phyloP scores from a whole-genome alignment of 495 filamentous ascomycete species.

The Hypoxylon fragiforme region DNA sequence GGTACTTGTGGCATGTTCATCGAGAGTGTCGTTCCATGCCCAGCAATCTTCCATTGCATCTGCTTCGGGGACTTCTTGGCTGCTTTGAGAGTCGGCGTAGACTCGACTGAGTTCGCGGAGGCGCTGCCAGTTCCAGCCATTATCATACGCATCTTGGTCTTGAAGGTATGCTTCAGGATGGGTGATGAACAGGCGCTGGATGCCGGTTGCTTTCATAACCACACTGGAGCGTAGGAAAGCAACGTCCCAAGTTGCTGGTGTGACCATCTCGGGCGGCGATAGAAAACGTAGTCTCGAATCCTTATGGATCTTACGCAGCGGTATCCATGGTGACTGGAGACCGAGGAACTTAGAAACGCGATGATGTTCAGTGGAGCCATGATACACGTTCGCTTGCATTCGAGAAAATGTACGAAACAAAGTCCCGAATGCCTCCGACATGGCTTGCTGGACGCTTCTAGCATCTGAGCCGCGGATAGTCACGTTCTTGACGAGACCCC shows the following conservation, averaged over 20 bases:
- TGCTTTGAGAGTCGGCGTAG: slow-evolving; percentile 48
- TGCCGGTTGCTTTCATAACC: slow-evolving; percentile 62
- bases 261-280: slow-evolving; percentile 64
- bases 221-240: slow-evolving; percentile 65
- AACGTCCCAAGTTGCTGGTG: slow-evolving; percentile 66
- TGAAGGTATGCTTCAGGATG: slow-evolving; percentile 68
- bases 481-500: slow-evolving; percentile 66
- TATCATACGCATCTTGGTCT: slow-evolving; percentile 46
- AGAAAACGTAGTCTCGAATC: slow-evolving; percentile 69
- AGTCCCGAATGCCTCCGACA: slow-evolving; percentile 60
- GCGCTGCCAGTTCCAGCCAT: slow-evolving; percentile 63
- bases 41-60: slow-evolving; percentile 62
- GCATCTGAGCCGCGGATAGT: slow-evolving; percentile 60
- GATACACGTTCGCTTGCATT: slow-evolving; percentile 36
- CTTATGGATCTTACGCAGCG: slow-evolving; percentile 70
- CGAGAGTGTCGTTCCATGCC: slow-evolving; percentile 56
- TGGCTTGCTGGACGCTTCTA: slow-evolving; percentile 60
- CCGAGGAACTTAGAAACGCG: slow-evolving; percentile 50
- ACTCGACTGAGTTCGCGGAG: slow-evolving; percentile 61
- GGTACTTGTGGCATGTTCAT: slow-evolving; percentile 45
- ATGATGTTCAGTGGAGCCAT: slow-evolving; percentile 35
- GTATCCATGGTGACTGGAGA: slow-evolving; percentile 62
- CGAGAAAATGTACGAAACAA: slow-evolving; percentile 49
- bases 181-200: slow-evolving; percentile 66
- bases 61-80: slow-evolving; percentile 55